These are phyloP conservation scores for Trichoderma arundinaceum DNA, from an alignment of 2,329 filamentous ascomycete species.

Conservation along the genomic window DNA sequence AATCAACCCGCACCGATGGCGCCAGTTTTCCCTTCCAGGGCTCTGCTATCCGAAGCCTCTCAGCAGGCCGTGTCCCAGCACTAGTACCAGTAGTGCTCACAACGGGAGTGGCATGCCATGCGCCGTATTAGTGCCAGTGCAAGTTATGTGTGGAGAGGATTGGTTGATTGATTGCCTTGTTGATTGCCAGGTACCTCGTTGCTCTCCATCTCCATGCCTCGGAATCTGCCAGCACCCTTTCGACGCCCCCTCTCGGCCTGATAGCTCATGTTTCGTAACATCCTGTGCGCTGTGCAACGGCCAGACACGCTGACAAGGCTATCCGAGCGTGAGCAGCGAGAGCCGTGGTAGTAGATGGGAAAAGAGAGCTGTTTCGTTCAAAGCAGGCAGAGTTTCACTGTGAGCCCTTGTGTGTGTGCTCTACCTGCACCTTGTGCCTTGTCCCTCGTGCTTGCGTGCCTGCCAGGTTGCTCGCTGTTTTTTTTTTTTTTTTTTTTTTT, in stretches of 20 bases:
- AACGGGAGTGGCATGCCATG: background rate
- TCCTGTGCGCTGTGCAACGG: constrained; percentile 16
- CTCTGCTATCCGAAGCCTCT: no score
- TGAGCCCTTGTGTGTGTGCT: constrained; percentile 12
- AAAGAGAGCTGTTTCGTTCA: background rate
- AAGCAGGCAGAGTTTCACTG: constrained; percentile 4
- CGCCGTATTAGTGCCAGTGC: no score
- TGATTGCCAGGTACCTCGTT: no score
- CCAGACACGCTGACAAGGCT: constrained; percentile 9
- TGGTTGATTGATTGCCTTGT: background rate
- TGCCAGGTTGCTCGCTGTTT: background rate
- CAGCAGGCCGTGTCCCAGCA: no score
- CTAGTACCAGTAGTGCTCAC: no score
- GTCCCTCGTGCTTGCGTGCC: constrained; percentile 8
- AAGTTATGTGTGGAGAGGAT: no score
- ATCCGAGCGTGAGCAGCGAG: no score
- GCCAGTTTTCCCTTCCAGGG: no score
- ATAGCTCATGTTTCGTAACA: constrained; percentile 5
- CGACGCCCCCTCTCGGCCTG: background rate
- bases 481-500: no score
- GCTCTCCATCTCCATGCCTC: constrained; percentile 4
- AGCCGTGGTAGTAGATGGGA: constrained; percentile 15
- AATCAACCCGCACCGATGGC: constrained; percentile 10
- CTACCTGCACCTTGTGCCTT: background rate
- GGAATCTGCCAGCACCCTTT: constrained; percentile 22